phyloP scores from a whole-genome alignment of 805 yeast species.

The Peterozyma xylosa region DNA sequence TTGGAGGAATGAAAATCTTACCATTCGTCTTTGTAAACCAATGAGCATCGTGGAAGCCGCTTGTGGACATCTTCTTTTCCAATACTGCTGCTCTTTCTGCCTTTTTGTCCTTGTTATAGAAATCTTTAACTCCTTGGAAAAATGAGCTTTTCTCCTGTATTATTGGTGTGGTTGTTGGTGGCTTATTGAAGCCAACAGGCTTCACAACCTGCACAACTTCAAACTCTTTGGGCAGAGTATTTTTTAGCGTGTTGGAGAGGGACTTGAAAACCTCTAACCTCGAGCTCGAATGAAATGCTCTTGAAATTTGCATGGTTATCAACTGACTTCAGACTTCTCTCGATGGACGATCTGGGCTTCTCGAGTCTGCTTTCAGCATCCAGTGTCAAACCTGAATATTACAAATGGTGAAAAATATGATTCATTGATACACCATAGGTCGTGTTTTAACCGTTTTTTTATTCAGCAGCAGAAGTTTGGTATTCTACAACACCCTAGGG shows the following conservation, averaged over 20 bases:
- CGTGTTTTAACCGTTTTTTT: too few species aligned
- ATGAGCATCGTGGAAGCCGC: conserved; percentile 61
- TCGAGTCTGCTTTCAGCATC: too few species aligned
- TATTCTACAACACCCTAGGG: too few species aligned
- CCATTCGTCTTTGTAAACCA: conserved; percentile 71
- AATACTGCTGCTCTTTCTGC: conserved; percentile 40
- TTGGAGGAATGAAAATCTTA: conserved; percentile 76
- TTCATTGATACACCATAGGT: too few species aligned
- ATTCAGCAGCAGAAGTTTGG: too few species aligned
- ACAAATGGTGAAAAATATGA: too few species aligned
- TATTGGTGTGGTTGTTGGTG: background rate
- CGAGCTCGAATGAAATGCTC: conserved; percentile 1
- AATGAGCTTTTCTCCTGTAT: conserved; percentile 7
- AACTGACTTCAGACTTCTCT: too few species aligned
- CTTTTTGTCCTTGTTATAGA: conserved; percentile 42
- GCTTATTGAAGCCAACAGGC: conserved; percentile 9
- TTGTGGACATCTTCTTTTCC: conserved; percentile 56
- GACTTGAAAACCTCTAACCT: conserved; percentile 1
- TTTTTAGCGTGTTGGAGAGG: conserved; percentile 8
- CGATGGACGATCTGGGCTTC: too few species aligned
- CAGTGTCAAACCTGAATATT: too few species aligned
- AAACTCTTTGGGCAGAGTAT: conserved; percentile 10
- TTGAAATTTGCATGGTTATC: background rate
- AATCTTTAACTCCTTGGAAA: conserved; percentile 24
- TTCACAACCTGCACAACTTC: conserved; percentile 9